These are phyloP conservation scores for Termitomyces sp. DNA, from an alignment of 768 basidiomycete species.

Conservation along the genomic window DNA sequence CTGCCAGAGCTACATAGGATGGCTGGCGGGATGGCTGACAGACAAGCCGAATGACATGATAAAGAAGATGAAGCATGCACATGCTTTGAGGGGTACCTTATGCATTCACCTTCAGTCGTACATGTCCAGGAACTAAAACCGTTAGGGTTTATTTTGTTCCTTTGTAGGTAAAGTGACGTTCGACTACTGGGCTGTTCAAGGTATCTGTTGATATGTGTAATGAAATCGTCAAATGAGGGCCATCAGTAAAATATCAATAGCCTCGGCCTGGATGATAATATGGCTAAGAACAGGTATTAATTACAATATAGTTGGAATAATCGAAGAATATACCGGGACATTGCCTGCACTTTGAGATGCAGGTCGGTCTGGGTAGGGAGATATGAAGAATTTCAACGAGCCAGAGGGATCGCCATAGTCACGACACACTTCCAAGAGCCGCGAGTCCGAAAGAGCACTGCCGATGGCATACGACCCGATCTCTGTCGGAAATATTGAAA, in stretches of 20 bases:
- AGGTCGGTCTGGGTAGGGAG: constrained; percentile 37
- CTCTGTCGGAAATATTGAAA: constrained; percentile 42
- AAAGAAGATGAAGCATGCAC: background rate
- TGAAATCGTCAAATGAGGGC: background rate
- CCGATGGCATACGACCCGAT: constrained; percentile 39
- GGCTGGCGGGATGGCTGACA: constrained; percentile 6
- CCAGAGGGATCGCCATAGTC: constrained; percentile 41
- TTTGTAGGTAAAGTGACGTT: background rate
- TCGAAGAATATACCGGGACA: constrained; percentile 9
- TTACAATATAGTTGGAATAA: background rate
- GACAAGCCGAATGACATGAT: background rate
- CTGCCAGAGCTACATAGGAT: background rate
- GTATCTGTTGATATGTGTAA: background rate
- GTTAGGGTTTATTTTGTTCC: background rate
- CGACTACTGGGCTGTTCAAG: background rate
- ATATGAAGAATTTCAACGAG: constrained; percentile 46
- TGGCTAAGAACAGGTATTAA: constrained; percentile 3
- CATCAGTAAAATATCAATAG: constrained; percentile 1
- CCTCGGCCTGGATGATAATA: constrained; percentile 7
- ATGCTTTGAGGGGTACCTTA: constrained; percentile 5
- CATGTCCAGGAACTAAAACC: constrained; percentile 9
- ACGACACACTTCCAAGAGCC: constrained; percentile 35
- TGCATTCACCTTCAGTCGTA: constrained; percentile 17
- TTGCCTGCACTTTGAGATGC: constrained; percentile 16
- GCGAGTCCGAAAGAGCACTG: constrained; percentile 31